Evolutionary conservation across 2,329 filamentous ascomycete species (phyloP), one percentile per base, ranked within the genome.

Genomic region (Arachnomyces sp.): DNA sequence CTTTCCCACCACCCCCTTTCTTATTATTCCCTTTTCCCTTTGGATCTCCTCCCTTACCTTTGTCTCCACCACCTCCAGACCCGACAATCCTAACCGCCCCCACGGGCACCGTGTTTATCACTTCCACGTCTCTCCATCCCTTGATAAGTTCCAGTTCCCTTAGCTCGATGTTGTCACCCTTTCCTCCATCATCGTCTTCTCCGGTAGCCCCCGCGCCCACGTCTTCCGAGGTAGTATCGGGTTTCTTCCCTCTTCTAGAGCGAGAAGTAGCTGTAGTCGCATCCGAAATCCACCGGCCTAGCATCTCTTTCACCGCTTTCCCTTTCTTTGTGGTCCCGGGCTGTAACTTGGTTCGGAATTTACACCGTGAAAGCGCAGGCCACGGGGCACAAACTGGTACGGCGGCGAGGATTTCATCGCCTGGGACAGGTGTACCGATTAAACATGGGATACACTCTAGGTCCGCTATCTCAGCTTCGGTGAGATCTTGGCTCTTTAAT

Each of bases 321-420:
- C 92, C 90, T 67, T 94, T 94, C 72, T 96, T 98, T 48, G 82
- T 74, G 0, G 79, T 66, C 0, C 92, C 92, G 0, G 92, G 92
- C 64, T 96, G 92, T 52, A 98, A 63, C 69, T 98, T 98, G 39
- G 81, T 85, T 63, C 93, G 93, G 70, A 95, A 96, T 65, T 95
- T 95, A 65, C 83, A 84, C 41, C 76, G 77, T 2, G 64, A 65
- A 40, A 81, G 59, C 0, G 77, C 72, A n/a, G 68, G 65, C 77
- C 77, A 81, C 1, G 77, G 77, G 7, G 77, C 77, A 40, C 76
- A 79, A 5, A 81, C 67, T 1, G 77, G 75, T 36, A 81, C 71
- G 0, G 75, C 77, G 33, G 74, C 72, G 6, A 71, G 50, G 11
- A 70, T 81, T 58, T 94, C 86, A 58, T 98, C 92, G 9, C 87